phyloP scores from a whole-genome alignment of 2,329 filamentous ascomycete genomes.

The Fusarium palustre region DNA sequence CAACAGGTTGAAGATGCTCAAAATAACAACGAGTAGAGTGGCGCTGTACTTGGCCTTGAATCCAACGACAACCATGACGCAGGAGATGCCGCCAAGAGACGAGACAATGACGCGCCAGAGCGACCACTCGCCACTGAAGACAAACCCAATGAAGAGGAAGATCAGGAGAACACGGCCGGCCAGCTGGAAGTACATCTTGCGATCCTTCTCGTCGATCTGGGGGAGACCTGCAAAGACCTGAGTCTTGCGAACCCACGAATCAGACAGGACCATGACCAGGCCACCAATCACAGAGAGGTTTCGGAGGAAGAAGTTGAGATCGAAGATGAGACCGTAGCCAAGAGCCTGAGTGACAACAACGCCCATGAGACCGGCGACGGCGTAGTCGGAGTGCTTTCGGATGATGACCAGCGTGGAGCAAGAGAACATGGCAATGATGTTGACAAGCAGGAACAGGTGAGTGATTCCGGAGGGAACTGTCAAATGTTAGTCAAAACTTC shows the following conservation, averaged over 20 bases:
- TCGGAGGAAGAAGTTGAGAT: conserved; percentile 99
- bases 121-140: conserved; percentile 94
- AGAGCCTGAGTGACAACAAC: conserved; percentile 95
- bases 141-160: conserved; percentile 96
- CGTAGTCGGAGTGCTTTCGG: conserved; percentile 93
- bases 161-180: conserved; percentile 95
- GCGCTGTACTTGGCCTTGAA: conserved; percentile 99
- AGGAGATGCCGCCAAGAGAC: conserved; percentile 86
- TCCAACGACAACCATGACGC: conserved; percentile 97
- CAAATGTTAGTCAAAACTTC: conserved; percentile 43
- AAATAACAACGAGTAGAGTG: conserved; percentile 90
- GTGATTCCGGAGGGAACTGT: conserved; percentile 88
- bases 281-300: conserved; percentile 98
- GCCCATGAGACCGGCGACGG: conserved; percentile 87
- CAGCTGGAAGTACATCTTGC: conserved; percentile 99
- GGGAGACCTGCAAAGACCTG: conserved; percentile 96
- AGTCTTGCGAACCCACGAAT: conserved; percentile 97
- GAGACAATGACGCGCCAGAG: conserved; percentile 89
- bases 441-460: conserved; percentile 90
- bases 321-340: conserved; percentile 97
- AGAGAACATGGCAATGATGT: conserved; percentile 86
- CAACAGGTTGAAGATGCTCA: conserved; percentile 95
- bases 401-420: conserved; percentile 90
- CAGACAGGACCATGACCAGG: conserved; percentile 96
- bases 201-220: conserved; percentile 96